phyloP scores from a whole-genome alignment of 2,329 filamentous ascomycete genomes.

The Claviceps lovelessii region DNA sequence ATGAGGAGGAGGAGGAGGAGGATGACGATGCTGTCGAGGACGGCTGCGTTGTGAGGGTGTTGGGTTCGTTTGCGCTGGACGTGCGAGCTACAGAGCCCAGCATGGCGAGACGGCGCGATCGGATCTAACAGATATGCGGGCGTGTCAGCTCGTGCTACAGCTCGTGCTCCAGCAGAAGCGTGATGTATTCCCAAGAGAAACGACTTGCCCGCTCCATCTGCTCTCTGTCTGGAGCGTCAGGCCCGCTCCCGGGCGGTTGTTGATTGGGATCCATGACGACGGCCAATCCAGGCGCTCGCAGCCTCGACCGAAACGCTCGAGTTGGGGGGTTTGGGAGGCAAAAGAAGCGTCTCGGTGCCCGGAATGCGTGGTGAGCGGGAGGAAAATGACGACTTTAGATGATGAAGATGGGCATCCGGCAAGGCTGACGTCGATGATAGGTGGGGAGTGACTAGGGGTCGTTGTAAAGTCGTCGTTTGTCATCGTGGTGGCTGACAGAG shows the following conservation, averaged over 20 bases:
- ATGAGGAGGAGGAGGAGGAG: no score
- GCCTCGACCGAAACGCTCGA: not conserved
- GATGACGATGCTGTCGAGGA: constrained; percentile 7
- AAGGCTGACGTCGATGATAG: not conserved
- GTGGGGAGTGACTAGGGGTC: no score
- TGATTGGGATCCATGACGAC: constrained; percentile 32
- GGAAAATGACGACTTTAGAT: not conserved
- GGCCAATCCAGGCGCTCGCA: not conserved
- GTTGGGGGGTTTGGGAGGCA: no score
- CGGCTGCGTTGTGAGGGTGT: constrained; percentile 13
- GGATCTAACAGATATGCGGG: constrained; percentile 27
- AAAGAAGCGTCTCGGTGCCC: not conserved
- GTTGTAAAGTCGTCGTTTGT: no score
- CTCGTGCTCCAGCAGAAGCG: not conserved
- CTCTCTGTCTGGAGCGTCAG: constrained; percentile 42
- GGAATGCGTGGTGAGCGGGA: not conserved
- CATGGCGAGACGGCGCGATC: constrained; percentile 34
- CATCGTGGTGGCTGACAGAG: no score
- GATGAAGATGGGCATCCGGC: not conserved
- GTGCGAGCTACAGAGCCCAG: constrained; percentile 26
- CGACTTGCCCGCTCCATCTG: constrained; percentile 40
- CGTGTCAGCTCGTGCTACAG: not conserved
- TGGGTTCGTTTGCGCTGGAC: constrained; percentile 17
- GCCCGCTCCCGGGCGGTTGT: constrained; percentile 24
- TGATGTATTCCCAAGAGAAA: not conserved